Percentiles rank a stretch among this genome's conserved stretches.
Evolutionary conservation across 768 basidiomycete species (phyloP).

Genomic region (Suillus clintonianus): DNA sequence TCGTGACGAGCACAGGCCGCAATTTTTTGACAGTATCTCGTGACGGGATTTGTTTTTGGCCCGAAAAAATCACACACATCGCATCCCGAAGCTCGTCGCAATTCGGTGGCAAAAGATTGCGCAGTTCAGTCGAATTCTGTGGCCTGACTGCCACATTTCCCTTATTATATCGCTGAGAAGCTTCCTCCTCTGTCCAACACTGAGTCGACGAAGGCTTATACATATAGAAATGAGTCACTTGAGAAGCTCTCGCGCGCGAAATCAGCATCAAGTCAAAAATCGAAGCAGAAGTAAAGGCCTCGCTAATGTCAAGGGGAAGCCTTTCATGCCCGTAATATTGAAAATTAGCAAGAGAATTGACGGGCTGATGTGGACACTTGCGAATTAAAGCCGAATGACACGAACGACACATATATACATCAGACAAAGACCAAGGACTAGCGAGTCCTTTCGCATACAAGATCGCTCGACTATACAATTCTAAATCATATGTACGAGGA

Average conservation of each 20-base stretch:
- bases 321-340: neutral
- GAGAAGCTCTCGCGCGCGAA: neutral
- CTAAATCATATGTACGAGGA: neutral
- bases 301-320: neutral
- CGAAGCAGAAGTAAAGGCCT: too few species aligned
- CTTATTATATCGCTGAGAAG: neutral
- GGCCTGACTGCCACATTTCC: neutral
- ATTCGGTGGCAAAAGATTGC: neutral
- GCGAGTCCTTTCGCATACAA: too few species aligned
- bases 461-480: too few species aligned
- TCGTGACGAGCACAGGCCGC: too few species aligned
- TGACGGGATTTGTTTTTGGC: neutral
- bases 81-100: neutral
- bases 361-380: too few species aligned
- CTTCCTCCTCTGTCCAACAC: neutral
- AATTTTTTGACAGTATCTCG: neutral
- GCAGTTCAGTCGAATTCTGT: too few species aligned
- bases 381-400: neutral
- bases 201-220: too few species aligned
- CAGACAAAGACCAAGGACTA: neutral
- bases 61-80: neutral
- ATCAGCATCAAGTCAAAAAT: neutral
- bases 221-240: too few species aligned
- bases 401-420: rapidly evolving
- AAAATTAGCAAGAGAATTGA: neutral